Percentiles rank a stretch among this genome's conserved stretches.
phyloP scores from a whole-genome alignment of 768 basidiomycete genomes.

The Gyrodon lividus region DNA sequence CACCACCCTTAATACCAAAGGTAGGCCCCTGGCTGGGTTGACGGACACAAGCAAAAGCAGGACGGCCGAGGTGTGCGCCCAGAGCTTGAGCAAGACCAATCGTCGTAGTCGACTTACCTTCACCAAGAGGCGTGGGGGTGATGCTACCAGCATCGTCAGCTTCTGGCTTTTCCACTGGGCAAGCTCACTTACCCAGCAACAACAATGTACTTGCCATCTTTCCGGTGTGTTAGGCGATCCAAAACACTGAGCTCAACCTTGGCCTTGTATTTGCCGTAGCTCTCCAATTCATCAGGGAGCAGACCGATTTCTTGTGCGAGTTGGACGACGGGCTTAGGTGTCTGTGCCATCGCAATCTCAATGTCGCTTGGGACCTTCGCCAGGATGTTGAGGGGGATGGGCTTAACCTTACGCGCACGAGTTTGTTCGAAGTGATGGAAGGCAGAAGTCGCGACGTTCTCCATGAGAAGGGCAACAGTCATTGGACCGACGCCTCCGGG shows the following conservation, averaged over 20 bases:
- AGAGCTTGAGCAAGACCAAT: conserved; percentile 96
- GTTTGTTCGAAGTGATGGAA: conserved; percentile 74
- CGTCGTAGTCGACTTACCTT: conserved; percentile 98
- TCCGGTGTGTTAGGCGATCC: conserved; percentile 78
- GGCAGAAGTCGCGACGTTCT: conserved; percentile 85
- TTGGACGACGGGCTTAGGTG: conserved; percentile 81
- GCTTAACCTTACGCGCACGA: conserved; percentile 66
- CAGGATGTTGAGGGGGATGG: conserved; percentile 74
- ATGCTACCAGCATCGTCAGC: conserved; percentile 49
- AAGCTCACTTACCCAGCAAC: conserved; percentile 70
- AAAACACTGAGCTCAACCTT: conserved; percentile 92
- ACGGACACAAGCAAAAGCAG: conserved; percentile 93
- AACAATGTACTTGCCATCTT: conserved; percentile 94
- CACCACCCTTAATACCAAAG: conserved; percentile 99
- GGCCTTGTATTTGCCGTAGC: conserved; percentile 94
- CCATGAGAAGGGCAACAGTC: conserved; percentile 98
- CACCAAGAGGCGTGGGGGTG: conserved; percentile 94
- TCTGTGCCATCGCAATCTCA: conserved; percentile 93
- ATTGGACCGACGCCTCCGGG: conserved; percentile 99
- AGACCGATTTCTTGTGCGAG: conserved; percentile 90
- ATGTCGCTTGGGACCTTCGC: conserved; percentile 95
- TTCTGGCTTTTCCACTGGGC: background rate
- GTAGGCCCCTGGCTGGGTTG: conserved; percentile 99
- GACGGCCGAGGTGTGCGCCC: conserved; percentile 89
- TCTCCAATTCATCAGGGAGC: conserved; percentile 82